phyloP scores from a whole-genome alignment of 345 rosid genomes.

The Eucalyptus pauciflora region DNA sequence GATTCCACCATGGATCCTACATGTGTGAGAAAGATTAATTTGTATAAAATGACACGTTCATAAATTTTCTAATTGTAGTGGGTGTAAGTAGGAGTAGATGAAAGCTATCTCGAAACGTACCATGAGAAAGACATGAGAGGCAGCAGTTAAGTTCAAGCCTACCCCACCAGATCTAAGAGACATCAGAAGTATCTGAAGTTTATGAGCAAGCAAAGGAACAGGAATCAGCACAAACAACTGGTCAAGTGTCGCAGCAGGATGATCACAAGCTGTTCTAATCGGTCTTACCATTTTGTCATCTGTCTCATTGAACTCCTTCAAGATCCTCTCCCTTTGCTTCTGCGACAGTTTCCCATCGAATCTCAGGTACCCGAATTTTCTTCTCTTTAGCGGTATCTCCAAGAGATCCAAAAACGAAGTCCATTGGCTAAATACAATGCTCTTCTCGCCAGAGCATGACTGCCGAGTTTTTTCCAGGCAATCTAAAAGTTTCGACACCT shows the following conservation, averaged over 20 bases:
- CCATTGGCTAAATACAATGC: constrained; percentile 71
- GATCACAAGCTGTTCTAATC: not conserved
- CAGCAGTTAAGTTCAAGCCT: constrained; percentile 58
- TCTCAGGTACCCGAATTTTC: constrained; percentile 34
- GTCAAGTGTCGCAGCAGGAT: not conserved
- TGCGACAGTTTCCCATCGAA: constrained; percentile 44
- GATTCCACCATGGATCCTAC: constrained; percentile 80
- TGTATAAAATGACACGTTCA: not conserved
- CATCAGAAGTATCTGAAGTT: constrained; percentile 44
- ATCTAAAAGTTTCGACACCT: constrained; percentile 35
- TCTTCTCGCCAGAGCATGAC: constrained; percentile 34
- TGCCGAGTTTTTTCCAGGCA: constrained; percentile 29
- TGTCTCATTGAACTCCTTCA: constrained; percentile 52
- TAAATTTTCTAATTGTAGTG: not conserved
- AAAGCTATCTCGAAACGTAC: not conserved
- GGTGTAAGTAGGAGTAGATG: not conserved
- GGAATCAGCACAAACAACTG: not conserved
- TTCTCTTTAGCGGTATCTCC: constrained; percentile 41
- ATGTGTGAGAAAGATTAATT: not conserved
- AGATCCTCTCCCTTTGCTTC: constrained; percentile 49
- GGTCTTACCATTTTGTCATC: constrained; percentile 36
- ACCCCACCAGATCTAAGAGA: constrained; percentile 65
- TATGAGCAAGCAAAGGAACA: not conserved
- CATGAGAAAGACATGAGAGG: constrained; percentile 59
- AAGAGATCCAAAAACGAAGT: constrained; percentile 56